Conservation (phyloP, 177 flowering plant species). For the Vitis hybrid region DNA sequence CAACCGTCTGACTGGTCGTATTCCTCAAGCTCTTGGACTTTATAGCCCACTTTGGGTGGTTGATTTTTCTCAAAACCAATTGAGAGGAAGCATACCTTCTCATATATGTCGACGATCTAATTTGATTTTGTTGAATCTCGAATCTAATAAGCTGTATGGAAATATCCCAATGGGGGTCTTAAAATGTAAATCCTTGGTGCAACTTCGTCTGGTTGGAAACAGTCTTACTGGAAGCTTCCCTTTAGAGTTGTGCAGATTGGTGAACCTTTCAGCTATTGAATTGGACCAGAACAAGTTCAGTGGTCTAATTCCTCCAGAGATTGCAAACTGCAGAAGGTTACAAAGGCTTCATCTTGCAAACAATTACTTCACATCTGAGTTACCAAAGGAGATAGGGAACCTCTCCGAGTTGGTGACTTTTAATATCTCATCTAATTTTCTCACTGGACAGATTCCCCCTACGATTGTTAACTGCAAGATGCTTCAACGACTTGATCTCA, state of each 20-base stretch:
- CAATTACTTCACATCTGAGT: conserved; percentile 47
- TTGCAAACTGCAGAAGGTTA: conserved; percentile 56
- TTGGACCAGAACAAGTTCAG: conserved; percentile 58
- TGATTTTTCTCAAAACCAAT: conserved; percentile 61
- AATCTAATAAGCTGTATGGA: conserved; percentile 59
- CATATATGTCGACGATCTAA: conserved; percentile 51
- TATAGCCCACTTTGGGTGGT: conserved; percentile 66
- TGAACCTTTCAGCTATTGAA: conserved; percentile 58
- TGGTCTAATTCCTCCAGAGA: conserved; percentile 59
- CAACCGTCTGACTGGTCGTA: conserved; percentile 54
- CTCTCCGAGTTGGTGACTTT: conserved; percentile 56
- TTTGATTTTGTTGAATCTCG: conserved; percentile 55
- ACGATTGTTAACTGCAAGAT: conserved; percentile 57
- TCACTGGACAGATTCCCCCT: conserved; percentile 56
- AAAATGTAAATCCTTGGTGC: conserved; percentile 53
- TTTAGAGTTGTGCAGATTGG: conserved; percentile 54
- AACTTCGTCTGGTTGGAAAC: conserved; percentile 58
- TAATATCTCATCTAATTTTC: conserved; percentile 62
- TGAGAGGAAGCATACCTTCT: conserved; percentile 64
- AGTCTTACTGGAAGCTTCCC: conserved; percentile 64
- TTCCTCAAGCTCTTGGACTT: conserved; percentile 65
- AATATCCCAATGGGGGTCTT: conserved; percentile 56
- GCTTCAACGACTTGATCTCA: conserved; percentile 82
- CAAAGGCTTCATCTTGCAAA: conserved; percentile 65
- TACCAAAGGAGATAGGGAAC: conserved; percentile 70